Base-by-base conservation (phyloP, 2,329 filamentous ascomycete species). In the Colletotrichum tropicicola region DNA sequence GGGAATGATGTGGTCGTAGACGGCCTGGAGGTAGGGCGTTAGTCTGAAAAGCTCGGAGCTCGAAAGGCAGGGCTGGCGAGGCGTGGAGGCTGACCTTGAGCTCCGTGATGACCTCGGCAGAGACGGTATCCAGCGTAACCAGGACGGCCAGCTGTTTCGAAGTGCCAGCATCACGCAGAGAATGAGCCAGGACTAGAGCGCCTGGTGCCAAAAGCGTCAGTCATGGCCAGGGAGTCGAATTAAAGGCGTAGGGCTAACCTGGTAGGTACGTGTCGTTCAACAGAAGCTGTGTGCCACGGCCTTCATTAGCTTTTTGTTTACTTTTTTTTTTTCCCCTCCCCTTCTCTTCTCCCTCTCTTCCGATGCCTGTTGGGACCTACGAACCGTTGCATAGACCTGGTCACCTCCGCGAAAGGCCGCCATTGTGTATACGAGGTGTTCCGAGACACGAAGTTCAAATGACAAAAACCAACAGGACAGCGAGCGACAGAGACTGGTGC, bases 231-330 rank as follows among this genome's bases (percentile, higher is more conserved):
- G 57, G 65, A 45, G 27, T 49, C 23, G 53, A 48, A 57, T 56
- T 30, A 67, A 53, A 58, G 57, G 39, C 52, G 44, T 52, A 66
- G n/a, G 59, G 77, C 80, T 73, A 84, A 97, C 94, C 94, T 77
- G 96, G 95, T 53, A 99, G 88, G 79, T 99, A 99, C 68, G 87
- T 87, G 81, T 99, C 94, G 82, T 89, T 97, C 82, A 97, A 84
- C 60, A 98, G 88, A 78, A 99, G 92, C 95, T 98, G 79, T 98
- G 79, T 73, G 52, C 19, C 39, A 69, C 52, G 9, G 43, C 8
- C 25, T 32, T 61, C 56, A 56, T 73, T 62, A 74, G 72, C 63
- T 66, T 35, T 62, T 60, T 48, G 48, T 68, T 66, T 66, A 63
- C 59, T 64, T 66, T 58, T 21, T 30, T 30, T 17, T 28, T 35